phyloP scores from a whole-genome alignment of 257 asterid genomes.

The Schizonepeta tenuifolia region DNA sequence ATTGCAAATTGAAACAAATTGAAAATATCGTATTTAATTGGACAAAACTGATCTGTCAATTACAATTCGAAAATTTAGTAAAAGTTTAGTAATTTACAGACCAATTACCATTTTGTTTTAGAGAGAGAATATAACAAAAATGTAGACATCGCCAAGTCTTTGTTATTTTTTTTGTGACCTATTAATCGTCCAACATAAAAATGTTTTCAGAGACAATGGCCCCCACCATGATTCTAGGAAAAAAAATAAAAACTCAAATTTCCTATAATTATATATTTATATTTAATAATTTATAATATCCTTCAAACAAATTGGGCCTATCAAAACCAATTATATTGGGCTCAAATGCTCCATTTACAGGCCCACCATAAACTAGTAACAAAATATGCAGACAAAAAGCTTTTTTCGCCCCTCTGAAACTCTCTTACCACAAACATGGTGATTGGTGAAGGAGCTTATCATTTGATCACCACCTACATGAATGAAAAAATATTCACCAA shows the following conservation, averaged over 20 bases:
- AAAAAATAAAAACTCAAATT: not conserved
- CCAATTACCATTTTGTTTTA: too few species aligned
- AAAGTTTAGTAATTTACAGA: too few species aligned
- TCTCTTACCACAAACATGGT: not conserved
- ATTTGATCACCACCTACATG: not conserved
- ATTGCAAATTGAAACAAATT: too few species aligned
- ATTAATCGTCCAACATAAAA: not conserved
- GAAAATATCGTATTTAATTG: too few species aligned
- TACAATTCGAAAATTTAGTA: too few species aligned
- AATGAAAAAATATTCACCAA: not conserved
- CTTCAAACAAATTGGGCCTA: constrained; percentile 15
- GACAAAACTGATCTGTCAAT: too few species aligned
- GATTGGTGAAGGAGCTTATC: not conserved
- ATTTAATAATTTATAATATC: not conserved
- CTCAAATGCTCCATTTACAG: constrained; percentile 6
- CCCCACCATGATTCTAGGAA: constrained; percentile 14
- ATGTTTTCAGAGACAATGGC: not conserved
- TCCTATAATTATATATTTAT: not conserved
- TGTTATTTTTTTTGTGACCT: not conserved
- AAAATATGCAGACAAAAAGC: not conserved
- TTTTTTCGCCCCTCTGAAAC: not conserved
- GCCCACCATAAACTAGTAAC: constrained; percentile 6
- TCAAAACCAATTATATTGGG: not conserved
- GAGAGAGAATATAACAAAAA: not conserved
- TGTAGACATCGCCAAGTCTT: not conserved